Conservation (phyloP, 106 monocot species). For the Triglochin maritima region DNA sequence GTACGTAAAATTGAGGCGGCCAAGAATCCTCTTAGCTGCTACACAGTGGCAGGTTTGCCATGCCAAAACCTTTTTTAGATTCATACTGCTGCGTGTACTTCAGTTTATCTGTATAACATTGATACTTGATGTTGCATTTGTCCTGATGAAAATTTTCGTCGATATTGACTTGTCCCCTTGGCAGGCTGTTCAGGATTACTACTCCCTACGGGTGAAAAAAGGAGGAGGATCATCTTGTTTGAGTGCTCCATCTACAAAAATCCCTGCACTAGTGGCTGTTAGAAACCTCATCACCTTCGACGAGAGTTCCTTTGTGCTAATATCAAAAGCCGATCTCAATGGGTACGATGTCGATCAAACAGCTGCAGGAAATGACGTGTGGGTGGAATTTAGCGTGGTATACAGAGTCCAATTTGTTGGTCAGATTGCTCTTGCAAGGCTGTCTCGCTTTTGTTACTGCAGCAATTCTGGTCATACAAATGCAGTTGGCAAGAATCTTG, state of each 20-base stretch:
- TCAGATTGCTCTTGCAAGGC: constrained; percentile 46
- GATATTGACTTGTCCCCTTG: neutral
- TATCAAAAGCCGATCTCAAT: constrained; percentile 67
- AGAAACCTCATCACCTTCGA: constrained; percentile 36
- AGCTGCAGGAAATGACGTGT: constrained; percentile 16
- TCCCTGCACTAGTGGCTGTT: constrained; percentile 16
- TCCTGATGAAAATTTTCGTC: too few relatives aligned
- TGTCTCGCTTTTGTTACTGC: constrained; percentile 54
- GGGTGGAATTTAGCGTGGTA: constrained; percentile 58
- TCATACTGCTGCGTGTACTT: too few relatives aligned
- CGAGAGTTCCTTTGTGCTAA: constrained; percentile 60
- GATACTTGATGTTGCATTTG: too few relatives aligned
- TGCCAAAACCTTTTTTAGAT: neutral
- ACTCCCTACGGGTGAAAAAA: constrained; percentile 36
- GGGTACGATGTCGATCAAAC: constrained; percentile 28
- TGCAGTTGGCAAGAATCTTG: constrained; percentile 5
- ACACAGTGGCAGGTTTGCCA: constrained; percentile 69
- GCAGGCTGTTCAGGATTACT: constrained; percentile 86
- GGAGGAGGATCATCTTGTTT: constrained; percentile 13
- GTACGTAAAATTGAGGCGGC: constrained; percentile 60
- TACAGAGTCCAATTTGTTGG: constrained; percentile 64
- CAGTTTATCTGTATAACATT: too few relatives aligned
- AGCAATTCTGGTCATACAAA: constrained; percentile 5
- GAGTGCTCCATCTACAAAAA: constrained; percentile 14
- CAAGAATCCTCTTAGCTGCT: constrained; percentile 82